A percentile compares a stretch with the other conserved stretches of the same genome.
phyloP scores from a whole-genome alignment of 1,284 basidiomycete species.

The Inonotus hispidus region DNA sequence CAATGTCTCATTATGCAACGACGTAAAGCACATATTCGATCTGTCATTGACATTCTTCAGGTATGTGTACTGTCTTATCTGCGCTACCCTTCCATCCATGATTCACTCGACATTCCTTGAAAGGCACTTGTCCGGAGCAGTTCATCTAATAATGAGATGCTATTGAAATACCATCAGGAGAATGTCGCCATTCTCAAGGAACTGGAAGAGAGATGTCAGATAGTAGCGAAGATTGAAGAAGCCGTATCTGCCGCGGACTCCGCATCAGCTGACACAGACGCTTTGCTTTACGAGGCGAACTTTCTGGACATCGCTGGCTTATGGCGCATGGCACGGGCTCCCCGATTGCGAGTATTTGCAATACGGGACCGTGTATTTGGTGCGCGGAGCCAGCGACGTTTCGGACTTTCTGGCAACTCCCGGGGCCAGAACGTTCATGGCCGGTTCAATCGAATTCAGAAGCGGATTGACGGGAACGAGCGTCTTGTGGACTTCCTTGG shows the following conservation, averaged over 20 bases:
- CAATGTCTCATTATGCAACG: constrained; percentile 63
- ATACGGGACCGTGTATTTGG: constrained; percentile 43
- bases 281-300: constrained; percentile 63
- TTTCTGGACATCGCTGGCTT: constrained; percentile 60
- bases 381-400: constrained; percentile 36
- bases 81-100: neutral
- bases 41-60: constrained; percentile 36
- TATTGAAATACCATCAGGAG: constrained; percentile 46
- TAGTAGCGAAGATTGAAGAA: constrained; percentile 46
- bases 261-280: constrained; percentile 57
- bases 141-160: constrained; percentile 44
- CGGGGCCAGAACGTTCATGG: constrained; percentile 37
- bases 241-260: constrained; percentile 45
- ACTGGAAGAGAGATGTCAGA: constrained; percentile 26
- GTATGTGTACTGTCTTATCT: constrained; percentile 21
- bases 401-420: neutral
- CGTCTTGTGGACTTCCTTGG: constrained; percentile 60
- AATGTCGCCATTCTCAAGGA: constrained; percentile 10
- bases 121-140: constrained; percentile 50
- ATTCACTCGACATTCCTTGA: constrained; percentile 3
- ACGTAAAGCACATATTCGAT: constrained; percentile 51
- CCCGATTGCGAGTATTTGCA: constrained; percentile 57
- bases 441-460: constrained; percentile 57
- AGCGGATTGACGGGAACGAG: constrained; percentile 57
- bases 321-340: constrained; percentile 57